These are phyloP conservation scores for Salix koriyanagi DNA, from an alignment of 345 rosid genomes.

Conservation along the genomic window DNA sequence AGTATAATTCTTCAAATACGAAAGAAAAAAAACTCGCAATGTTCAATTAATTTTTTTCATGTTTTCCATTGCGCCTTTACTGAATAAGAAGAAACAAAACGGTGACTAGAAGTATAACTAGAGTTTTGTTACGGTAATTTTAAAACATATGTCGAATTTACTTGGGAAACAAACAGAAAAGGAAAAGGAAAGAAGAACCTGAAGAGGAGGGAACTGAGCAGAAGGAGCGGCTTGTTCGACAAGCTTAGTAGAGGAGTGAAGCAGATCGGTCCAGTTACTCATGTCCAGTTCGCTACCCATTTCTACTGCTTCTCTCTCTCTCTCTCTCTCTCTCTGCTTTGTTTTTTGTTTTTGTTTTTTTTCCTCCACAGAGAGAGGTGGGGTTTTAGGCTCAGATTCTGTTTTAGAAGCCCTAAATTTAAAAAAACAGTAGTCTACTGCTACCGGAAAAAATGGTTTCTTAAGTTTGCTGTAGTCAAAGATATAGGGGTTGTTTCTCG, in stretches of 20 bases:
- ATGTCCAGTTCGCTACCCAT: slow-evolving; percentile 86
- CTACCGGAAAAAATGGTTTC: too few species aligned
- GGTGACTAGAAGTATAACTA: neutral
- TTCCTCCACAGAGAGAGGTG: neutral
- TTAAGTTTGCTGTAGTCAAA: too few species aligned
- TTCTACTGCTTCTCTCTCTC: neutral
- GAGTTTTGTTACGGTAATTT: neutral
- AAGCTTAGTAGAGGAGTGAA: slow-evolving; percentile 88
- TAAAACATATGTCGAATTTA: neutral
- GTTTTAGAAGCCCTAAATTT: neutral
- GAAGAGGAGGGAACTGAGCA: slow-evolving; percentile 97
- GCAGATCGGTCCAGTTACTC: slow-evolving; percentile 89
- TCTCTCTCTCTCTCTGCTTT: neutral
- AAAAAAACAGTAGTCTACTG: too few species aligned
- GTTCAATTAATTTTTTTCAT: neutral
- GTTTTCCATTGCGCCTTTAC: neutral
- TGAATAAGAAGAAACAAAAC: neutral
- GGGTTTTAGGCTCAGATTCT: neutral
- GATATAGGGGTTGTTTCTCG: too few species aligned
- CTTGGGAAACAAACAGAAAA: slow-evolving; percentile 5
- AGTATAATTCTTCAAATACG: neutral
- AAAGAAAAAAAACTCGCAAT: neutral
- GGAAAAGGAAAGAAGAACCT: slow-evolving; percentile 40
- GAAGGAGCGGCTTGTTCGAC: slow-evolving; percentile 98
- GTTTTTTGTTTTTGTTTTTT: neutral